Evolutionary conservation across 2,329 filamentous ascomycete genomes (phyloP).

Genomic region (Colletotrichum lindemuthianum): DNA sequence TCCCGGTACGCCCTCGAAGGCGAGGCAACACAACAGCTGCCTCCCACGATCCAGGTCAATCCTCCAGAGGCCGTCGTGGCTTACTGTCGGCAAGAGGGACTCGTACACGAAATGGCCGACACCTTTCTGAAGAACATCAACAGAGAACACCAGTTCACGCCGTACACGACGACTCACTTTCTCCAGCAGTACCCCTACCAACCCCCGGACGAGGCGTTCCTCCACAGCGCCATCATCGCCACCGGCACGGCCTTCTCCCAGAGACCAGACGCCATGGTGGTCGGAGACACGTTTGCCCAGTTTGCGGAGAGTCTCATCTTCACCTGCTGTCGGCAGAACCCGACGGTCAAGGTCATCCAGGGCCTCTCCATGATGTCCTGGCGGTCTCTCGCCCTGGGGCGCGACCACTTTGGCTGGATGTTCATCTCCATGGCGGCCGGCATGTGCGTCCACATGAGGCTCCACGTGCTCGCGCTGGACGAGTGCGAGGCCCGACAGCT

Average conservation of each 20-base stretch:
- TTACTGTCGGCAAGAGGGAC: slow-evolving; percentile 27
- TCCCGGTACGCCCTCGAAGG: slow-evolving; percentile 27
- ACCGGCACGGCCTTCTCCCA: slow-evolving; percentile 29
- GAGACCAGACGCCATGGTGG: slow-evolving; percentile 9
- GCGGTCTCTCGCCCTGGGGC: slow-evolving; percentile 34
- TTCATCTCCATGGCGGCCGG: slow-evolving; percentile 38
- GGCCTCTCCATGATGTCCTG: slow-evolving; percentile 37
- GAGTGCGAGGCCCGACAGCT: slow-evolving; percentile 33
- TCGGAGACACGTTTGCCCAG: slow-evolving; percentile 30
- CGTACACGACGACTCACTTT: slow-evolving; percentile 25
- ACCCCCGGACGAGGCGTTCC: slow-evolving; percentile 21
- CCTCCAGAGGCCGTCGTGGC: slow-evolving; percentile 25
- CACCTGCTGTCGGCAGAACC: slow-evolving; percentile 32
- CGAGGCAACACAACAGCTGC: not conserved
- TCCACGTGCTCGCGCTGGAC: slow-evolving; percentile 34
- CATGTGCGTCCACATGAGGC: slow-evolving; percentile 33
- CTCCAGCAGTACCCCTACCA: slow-evolving; percentile 33
- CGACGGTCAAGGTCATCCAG: slow-evolving; percentile 31
- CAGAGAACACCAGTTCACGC: slow-evolving; percentile 35
- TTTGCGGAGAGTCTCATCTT: slow-evolving; percentile 35
- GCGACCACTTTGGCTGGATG: slow-evolving; percentile 37
- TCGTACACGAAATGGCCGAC: slow-evolving; percentile 28
- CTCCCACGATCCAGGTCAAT: not conserved
- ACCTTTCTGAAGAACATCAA: slow-evolving; percentile 36
- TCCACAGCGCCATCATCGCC: slow-evolving; percentile 34